Base-by-base conservation (phyloP, 768 basidiomycete genomes). In the Dioszegia aurantiaca region DNA sequence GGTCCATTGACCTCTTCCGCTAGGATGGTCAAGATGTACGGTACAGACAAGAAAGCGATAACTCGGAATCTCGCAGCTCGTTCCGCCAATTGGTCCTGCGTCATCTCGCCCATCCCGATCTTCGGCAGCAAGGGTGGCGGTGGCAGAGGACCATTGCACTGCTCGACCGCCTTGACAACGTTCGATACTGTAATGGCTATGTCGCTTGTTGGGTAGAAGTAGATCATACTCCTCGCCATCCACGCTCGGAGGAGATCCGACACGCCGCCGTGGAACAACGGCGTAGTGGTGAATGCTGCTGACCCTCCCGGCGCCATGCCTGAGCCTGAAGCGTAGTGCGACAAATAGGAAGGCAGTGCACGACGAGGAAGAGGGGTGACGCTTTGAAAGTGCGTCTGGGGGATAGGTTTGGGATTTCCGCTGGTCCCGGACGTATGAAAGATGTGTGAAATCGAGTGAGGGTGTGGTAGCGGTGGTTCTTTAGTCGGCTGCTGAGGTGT, bases 341-440 rank as follows among this genome's bases (percentile, higher is more conserved):
- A 61, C 44, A 45, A 10, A 46, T 67, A 65, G 11, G 60, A 51
- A 19, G 69, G 64, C 6, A 68, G 45, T 2, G 62, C 55, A 17
- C 72, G 58, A 21, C 70, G 68, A 24, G 72, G 72, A 11, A 74
- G 66, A 16, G 62, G 44, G 0, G 57, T 12, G 19, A 71, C 66
- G 77, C 78, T 56, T 73, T 61, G 40, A 67, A 64, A 27, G 80
- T 81, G 24, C 78, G 79, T 67, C 78, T 71, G 54, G 2, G 68
- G 67, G 36, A 74, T 74, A 0, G 69, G 70, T 57, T 75, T 83
- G 1, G 83, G 83, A 48, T 77, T 80, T 0, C 83, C 83, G 12
- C 83, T 83, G 48, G 80, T 66, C 27, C 82, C 82, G 2, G 78
- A 79, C 4, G 80, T 80, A 60, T 83, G 82, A 47, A 83, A 74